Base-by-base conservation (phyloP, 192 early-diverging fungal genomes). In the Entomortierella lignicola region DNA sequence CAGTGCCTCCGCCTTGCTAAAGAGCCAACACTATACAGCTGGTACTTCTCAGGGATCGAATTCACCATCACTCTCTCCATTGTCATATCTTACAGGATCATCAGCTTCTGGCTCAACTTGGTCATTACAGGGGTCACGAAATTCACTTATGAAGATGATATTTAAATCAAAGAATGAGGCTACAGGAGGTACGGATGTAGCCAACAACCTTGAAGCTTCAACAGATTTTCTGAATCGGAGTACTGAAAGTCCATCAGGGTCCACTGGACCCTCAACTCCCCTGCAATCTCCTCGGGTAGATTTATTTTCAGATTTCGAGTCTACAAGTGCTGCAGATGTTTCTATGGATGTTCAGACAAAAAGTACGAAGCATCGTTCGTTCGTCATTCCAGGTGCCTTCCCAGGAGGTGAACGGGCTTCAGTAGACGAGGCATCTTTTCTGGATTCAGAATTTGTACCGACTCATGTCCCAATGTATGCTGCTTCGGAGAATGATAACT, bases 61-160 rank as follows among this genome's bases (percentile, higher is more conserved):
- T 4, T 79, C 75, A 10, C 74, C 74, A 11, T 79, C 75, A 25
- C 48, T 70, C 0, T 79, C 75, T 6, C 61, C 75, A 2, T 50
- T 79, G 20, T 66, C 75, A 6, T 79, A 79, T 27, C 48, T 79
- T 23, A 79, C 75, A 37, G 75, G 75, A 50, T 59, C 62, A 10
- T 15, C 62, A 32, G 55, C 61, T n/a, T 61, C 75, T 37, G 68
- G 75, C 4, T 65, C 75, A 25, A 68, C 64, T 10, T 79, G 75
- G 75, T 79, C 75, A 17, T 32, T 79, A 20, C 75, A 79, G 41
- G 67, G 75, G 37, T 79, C 75, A n/a, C 52, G 75, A 31, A 55
- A 70, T 21, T 68, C 75, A 8, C 55, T 79, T 8, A 79, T 79
- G 75, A 79, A 79, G 42, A 69, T 69, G 62, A 70, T 79, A 31